Evolutionary conservation across 2,329 filamentous ascomycete genomes (phyloP), one percentile per base, ranked within the genome.

Genomic region (Teratosphaeria nubilosa): DNA sequence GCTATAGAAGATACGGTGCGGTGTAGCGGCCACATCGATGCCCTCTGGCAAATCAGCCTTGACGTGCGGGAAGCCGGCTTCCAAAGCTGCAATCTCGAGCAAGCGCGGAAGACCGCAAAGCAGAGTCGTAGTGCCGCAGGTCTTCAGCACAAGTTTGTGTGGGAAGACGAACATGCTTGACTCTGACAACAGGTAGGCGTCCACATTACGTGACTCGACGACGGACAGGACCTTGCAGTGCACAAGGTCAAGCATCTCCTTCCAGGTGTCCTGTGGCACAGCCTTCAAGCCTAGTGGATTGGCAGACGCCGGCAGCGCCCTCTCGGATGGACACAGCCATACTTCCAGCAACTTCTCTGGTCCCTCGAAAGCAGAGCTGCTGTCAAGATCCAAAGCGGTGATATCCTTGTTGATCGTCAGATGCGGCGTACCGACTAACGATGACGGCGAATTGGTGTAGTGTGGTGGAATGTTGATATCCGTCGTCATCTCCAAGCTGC

Each of bases 151-250:
- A 63, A 99, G 83, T 81, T 99, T 99, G 83, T 99, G 94, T n/a
- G 91, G 91, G 75, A 96, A 99, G 67, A 99, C 90, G 73, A 99
- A 99, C 91, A 99, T 96, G 87, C 94, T 97, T 48, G 94, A 97
- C 77, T 99, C 94, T 63, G 94, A 99, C 58, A 99, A 82, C 6
- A 99, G 84, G 72, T 99, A 99, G 64, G 94, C 92, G 71, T 99
- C 94, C 67, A 97, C 88, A 71, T 92, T 86, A 63, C 96, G 91
- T 25, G 92, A 96, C 72, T 92, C 86, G 63, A 99, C 84, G 62
- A 96, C 87, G 3, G 94, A 99, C 58, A 99, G 81, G 57, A 99
- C 91, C 78, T 99, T 94, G 85, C 94, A 99, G 74, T 96, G 95
- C 76, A 99, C 94, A 70, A 96, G 82, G 72, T 99, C 94, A 60